A percentile compares a stretch with the other conserved stretches of the same genome.
Conservation (phyloP, 2,329 filamentous ascomycete genomes). For the Plenodomus lindquistii region DNA sequence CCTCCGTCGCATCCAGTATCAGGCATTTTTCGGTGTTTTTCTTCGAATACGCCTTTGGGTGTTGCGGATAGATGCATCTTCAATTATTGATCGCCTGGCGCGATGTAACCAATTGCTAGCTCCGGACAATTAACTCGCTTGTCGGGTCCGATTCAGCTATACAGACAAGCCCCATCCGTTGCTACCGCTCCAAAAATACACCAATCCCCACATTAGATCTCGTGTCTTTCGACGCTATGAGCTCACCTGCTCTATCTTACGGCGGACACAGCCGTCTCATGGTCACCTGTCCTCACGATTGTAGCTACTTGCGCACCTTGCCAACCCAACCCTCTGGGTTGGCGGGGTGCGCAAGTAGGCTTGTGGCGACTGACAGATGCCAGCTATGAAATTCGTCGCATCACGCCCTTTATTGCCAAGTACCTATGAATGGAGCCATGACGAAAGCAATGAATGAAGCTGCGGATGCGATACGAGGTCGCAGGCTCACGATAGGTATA, state of each 20-base stretch:
- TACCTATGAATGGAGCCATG: conserved; percentile 17
- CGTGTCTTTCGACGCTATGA: conserved; percentile 36
- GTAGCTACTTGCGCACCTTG: too few species aligned
- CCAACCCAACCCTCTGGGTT: too few species aligned
- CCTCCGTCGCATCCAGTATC: conserved; percentile 4
- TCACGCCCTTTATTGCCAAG: conserved; percentile 23
- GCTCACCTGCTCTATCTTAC: conserved; percentile 30
- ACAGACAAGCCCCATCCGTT: conserved; percentile 23
- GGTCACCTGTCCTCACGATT: conserved; percentile 34
- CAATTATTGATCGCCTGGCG: conserved; percentile 35
- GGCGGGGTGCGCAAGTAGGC: too few species aligned
- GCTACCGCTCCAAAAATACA: conserved; percentile 39
- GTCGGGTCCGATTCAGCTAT: conserved; percentile 13
- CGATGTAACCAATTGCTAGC: conserved; percentile 38
- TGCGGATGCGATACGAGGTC: conserved; percentile 15
- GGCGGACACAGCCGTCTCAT: conserved; percentile 16
- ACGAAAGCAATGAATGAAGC: conserved; percentile 21
- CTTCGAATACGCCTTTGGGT: conserved; percentile 11
- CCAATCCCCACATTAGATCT: conserved; percentile 28
- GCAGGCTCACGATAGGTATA: conserved; percentile 26
- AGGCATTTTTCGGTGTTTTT: conserved; percentile 4
- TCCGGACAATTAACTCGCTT: conserved; percentile 34
- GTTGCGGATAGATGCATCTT: conserved; percentile 15
- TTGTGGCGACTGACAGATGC: conserved; percentile 18
- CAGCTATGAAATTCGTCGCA: conserved; percentile 27